Conservation (phyloP, 2,329 filamentous ascomycete genomes). For the Geosmithia flava region DNA sequence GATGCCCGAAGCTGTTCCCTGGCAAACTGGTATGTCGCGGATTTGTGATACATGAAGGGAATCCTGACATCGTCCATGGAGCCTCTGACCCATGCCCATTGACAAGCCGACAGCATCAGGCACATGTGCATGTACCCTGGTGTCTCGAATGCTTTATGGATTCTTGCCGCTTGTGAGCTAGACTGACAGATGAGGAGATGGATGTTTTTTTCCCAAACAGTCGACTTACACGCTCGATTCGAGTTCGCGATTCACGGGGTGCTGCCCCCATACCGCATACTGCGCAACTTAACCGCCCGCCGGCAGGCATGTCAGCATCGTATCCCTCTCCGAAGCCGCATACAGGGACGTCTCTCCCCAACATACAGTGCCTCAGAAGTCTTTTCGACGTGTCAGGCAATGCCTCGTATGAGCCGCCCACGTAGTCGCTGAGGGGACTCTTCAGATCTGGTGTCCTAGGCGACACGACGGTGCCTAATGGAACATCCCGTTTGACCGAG, state of each 20-base stretch:
- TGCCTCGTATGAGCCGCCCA: constrained; percentile 16
- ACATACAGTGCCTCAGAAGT: constrained; percentile 13
- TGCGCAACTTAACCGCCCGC: constrained; percentile 18
- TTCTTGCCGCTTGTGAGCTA: constrained; percentile 14
- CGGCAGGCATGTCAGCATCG: not conserved
- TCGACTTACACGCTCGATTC: constrained; percentile 15
- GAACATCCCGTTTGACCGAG: not conserved
- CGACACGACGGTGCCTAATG: not conserved
- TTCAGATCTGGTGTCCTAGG: not conserved
- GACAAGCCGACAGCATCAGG: constrained; percentile 28
- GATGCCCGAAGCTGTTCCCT: constrained; percentile 26
- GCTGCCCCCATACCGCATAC: constrained; percentile 26
- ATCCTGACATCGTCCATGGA: constrained; percentile 30
- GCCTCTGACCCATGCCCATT: constrained; percentile 32
- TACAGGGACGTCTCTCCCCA: not conserved
- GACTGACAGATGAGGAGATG: not conserved
- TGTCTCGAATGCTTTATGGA: constrained; percentile 28
- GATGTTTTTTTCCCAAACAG: not conserved
- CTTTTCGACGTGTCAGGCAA: constrained; percentile 16
- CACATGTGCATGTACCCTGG: constrained; percentile 32
- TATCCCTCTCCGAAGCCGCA: not conserved
- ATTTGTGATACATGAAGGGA: constrained; percentile 32
- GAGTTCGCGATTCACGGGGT: constrained; percentile 21
- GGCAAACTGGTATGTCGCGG: constrained; percentile 32
- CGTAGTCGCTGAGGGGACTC: constrained; percentile 12